Conservation (phyloP, 2,329 filamentous ascomycete genomes). For the Bisporella sp. region DNA sequence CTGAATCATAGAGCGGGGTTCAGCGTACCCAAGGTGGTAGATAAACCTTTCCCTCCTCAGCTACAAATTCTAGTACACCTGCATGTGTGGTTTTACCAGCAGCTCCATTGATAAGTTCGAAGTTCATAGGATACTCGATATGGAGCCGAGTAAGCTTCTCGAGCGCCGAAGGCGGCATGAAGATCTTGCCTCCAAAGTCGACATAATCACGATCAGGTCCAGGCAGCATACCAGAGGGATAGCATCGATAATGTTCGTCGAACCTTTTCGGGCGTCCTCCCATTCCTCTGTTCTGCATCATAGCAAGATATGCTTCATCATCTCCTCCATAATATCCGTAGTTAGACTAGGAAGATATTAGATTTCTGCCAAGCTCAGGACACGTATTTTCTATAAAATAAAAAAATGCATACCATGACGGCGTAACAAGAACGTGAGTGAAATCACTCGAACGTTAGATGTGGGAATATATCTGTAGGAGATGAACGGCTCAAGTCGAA, state of each 20-base stretch:
- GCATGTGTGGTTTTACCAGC: slow-evolving; percentile 78
- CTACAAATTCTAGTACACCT: slow-evolving; percentile 94
- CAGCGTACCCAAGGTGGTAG: slow-evolving; percentile 79
- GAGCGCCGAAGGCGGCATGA: slow-evolving; percentile 90
- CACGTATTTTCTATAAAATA: too few species aligned
- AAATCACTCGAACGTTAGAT: too few species aligned
- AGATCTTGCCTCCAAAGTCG: slow-evolving; percentile 96
- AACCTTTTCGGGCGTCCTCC: slow-evolving; percentile 59
- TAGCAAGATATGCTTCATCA: slow-evolving; percentile 24
- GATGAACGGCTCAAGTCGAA: too few species aligned
- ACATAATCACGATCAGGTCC: slow-evolving; percentile 82
- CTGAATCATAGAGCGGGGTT: neutral
- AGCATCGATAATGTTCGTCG: slow-evolving; percentile 98
- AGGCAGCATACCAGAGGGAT: slow-evolving; percentile 89
- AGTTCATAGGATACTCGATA: slow-evolving; percentile 94
- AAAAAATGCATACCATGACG: too few species aligned
- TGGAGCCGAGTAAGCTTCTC: slow-evolving; percentile 95
- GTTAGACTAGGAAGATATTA: too few species aligned
- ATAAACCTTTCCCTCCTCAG: slow-evolving; percentile 94
- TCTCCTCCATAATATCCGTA: slow-evolving; percentile 21
- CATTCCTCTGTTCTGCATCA: slow-evolving; percentile 20
- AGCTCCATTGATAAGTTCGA: slow-evolving; percentile 88
- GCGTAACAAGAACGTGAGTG: too few species aligned
- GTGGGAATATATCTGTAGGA: too few species aligned
- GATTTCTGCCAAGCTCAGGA: too few species aligned